phyloP scores from a whole-genome alignment of 768 basidiomycete genomes.

The Clitopilus hobsonii region DNA sequence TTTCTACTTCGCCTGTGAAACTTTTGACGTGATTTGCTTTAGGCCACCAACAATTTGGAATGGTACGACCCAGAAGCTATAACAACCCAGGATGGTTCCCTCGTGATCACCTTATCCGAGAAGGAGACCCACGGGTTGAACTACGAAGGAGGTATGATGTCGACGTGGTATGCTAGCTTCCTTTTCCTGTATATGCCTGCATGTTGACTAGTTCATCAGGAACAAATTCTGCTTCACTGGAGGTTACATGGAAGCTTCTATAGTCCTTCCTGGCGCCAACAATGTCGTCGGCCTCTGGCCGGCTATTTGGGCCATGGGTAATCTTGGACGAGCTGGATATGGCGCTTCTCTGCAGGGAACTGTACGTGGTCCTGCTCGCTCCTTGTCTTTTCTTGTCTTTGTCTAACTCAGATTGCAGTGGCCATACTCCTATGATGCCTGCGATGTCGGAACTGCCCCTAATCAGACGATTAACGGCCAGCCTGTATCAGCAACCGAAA shows the following conservation, averaged over 20 bases:
- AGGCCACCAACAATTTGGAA: constrained; percentile 64
- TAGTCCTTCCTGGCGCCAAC: constrained; percentile 62
- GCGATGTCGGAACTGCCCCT: constrained; percentile 78
- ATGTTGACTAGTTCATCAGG: constrained; percentile 30
- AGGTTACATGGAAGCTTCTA: constrained; percentile 64
- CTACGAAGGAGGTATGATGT: constrained; percentile 59
- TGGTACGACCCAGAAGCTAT: constrained; percentile 87
- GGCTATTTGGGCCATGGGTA: constrained; percentile 74
- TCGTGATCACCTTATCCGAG: constrained; percentile 66
- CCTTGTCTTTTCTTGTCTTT: neutral
- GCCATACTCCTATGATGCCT: constrained; percentile 80
- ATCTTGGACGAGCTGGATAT: constrained; percentile 75
- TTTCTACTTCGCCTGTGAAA: neutral
- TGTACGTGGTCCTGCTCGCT: constrained; percentile 31
- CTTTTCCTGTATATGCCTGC: constrained; percentile 26
- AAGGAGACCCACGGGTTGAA: constrained; percentile 64
- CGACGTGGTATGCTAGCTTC: constrained; percentile 30
- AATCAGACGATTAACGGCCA: constrained; percentile 76
- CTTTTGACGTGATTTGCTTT: constrained; percentile 10
- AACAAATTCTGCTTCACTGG: constrained; percentile 92
- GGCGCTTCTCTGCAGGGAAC: constrained; percentile 81
- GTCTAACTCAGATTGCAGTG: constrained; percentile 38
- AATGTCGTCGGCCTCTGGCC: constrained; percentile 73
- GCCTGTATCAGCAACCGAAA: constrained; percentile 56
- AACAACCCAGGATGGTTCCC: constrained; percentile 65